These are phyloP conservation scores for Yamagishiella unicocca DNA, from an alignment of 139 green algal species.

Conservation along the genomic window DNA sequence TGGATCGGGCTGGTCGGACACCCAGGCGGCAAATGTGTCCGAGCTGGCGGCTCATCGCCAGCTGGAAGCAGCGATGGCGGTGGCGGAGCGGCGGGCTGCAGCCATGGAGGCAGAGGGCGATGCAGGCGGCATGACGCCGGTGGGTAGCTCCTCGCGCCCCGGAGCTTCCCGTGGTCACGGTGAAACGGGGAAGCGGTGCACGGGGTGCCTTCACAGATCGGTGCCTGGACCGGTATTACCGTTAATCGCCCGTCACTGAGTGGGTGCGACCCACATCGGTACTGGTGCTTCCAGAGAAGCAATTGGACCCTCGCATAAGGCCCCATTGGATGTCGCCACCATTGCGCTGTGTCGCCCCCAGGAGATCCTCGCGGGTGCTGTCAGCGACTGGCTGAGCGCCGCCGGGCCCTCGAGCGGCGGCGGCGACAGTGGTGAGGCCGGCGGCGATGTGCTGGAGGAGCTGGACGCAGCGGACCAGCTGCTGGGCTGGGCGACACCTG, in stretches of 20 bases:
- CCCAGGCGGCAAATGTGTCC: conserved; percentile 23
- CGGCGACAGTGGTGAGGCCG: background rate
- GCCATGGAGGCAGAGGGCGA: background rate
- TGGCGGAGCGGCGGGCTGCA: background rate
- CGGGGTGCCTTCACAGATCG: too few relatives aligned
- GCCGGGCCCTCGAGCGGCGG: background rate
- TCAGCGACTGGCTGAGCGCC: background rate
- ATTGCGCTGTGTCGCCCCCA: too few relatives aligned
- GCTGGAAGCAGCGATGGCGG: background rate
- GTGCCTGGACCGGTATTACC: too few relatives aligned
- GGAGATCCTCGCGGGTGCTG: background rate
- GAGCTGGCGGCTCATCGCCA: background rate
- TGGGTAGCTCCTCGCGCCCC: too few relatives aligned
- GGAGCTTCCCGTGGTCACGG: too few relatives aligned
- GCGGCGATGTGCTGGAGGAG: background rate
- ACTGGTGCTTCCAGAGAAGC: too few relatives aligned
- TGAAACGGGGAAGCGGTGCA: too few relatives aligned
- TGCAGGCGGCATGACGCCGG: background rate
- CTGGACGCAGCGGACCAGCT: conserved; percentile 13
- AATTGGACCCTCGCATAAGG: too few relatives aligned
- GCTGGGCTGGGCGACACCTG: background rate
- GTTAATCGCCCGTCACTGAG: too few relatives aligned
- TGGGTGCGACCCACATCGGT: too few relatives aligned
- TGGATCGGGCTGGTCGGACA: too few relatives aligned
- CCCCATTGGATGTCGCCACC: too few relatives aligned